A percentile compares a stretch with the other conserved stretches of the same genome.
These are phyloP conservation scores for Phytophthora brassicae DNA, from an alignment of 352 stramenopile genomes.

Conservation along the genomic window DNA sequence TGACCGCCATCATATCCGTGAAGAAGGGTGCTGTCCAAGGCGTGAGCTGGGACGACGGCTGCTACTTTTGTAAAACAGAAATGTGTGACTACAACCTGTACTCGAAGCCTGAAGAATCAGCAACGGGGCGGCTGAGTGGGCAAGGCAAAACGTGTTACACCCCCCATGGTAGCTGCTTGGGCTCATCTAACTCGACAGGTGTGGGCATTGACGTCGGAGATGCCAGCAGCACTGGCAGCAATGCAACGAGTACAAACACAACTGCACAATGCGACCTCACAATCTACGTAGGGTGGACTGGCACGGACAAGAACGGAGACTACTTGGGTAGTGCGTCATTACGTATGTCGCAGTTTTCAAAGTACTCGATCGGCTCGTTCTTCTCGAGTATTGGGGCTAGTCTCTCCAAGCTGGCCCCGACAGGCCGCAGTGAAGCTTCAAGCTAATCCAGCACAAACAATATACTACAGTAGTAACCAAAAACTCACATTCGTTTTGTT, in stretches of 20 bases:
- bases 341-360: constrained; percentile 83
- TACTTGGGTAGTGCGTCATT: constrained; percentile 76
- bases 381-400: constrained; percentile 63
- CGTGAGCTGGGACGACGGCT: constrained; percentile 82
- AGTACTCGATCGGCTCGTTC: constrained; percentile 82
- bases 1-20: constrained; percentile 80
- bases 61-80: constrained; percentile 65
- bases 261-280: constrained; percentile 64
- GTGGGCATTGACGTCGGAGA: constrained; percentile 22
- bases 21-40: constrained; percentile 78
- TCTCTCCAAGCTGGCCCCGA: constrained; percentile 50
- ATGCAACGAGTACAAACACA: constrained; percentile 33
- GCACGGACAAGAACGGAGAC: constrained; percentile 76
- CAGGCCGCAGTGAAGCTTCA: constrained; percentile 46
- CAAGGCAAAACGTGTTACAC: constrained; percentile 76
- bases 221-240: constrained; percentile 16
- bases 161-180: constrained; percentile 33
- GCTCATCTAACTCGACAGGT: constrained; percentile 19
- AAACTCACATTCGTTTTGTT: not conserved
- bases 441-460: constrained; percentile 1
- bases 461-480: constrained; percentile 4
- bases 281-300: constrained; percentile 80
- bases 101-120: constrained; percentile 48
- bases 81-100: constrained; percentile 75
- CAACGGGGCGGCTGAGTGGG: constrained; percentile 40